Evolutionary conservation across 148 eudicot genomes (phyloP), one percentile per base, ranked within the genome.

Genomic region (Chenopodium berlandieri): DNA sequence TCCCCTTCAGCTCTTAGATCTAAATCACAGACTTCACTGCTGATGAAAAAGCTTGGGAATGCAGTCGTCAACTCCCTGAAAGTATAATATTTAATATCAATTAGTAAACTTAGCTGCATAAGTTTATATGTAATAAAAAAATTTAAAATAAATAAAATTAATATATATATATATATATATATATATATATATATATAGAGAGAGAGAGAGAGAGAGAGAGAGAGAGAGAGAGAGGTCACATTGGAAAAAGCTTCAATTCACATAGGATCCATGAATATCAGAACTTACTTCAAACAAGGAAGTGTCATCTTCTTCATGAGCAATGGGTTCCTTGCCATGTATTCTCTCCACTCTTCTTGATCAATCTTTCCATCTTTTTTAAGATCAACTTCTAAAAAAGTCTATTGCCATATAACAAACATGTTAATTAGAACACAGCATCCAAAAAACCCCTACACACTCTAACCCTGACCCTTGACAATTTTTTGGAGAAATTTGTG

Each of bases 11-110:
- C 22, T 34, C 31, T 66, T 58, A 78, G 77, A 82, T 82, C 88
- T 11, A 78, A 76, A 73, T 86, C 88, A 62, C 62, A 34, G 47
- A 73, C 83, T 82, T 79, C 75, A 62, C 68, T 77, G 63, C 40
- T 80, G 52, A 84, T 47, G 73, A 89, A 83, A 80, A 92, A 93
- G 84, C 87, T 86, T 71, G 94, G 97, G 83, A 93, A 93, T 78
- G 91, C 88, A 32, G 80, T 79, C 73, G 94, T 89, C 68, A 93
- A 71, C 67, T 92, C 92, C 92, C 94, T 93, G 89, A 20, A 81
- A 78, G 77, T 62, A 71, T 7, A 82, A 30, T 46, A 62, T 70
- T 50, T 50, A 13, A 48, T 10, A 9, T 12, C 54, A 11, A 10
- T 50, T 12, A 50, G 56, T 56, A 19, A 60, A 70, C 32, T 11